Evolutionary conservation across 2,329 filamentous ascomycete genomes (phyloP).

Genomic region (Colletotrichum sp.): DNA sequence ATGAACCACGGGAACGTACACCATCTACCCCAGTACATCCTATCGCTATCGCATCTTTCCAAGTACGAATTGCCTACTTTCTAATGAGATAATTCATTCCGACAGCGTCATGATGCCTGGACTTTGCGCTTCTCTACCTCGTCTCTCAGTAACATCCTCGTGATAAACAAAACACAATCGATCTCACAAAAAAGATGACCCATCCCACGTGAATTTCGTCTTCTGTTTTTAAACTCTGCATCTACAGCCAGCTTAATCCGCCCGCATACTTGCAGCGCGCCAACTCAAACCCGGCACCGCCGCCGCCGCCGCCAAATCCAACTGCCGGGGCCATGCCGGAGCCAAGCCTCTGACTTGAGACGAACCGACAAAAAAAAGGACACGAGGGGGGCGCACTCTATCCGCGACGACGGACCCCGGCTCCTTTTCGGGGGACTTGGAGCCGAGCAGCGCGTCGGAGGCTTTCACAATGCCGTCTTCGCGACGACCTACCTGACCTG

Average conservation of each 20-base stretch:
- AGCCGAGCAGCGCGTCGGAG: not conserved
- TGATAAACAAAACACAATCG: no score
- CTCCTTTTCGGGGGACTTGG: not conserved
- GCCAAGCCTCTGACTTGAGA: not conserved
- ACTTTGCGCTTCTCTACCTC: no score
- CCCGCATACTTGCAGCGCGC: not conserved
- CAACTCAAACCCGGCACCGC: not conserved
- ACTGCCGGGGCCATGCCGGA: not conserved
- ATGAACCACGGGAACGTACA: not conserved
- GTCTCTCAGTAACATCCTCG: no score
- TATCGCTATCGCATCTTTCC: no score
- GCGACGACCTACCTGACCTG: no score
- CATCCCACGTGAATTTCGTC: no score
- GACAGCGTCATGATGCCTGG: not conserved
- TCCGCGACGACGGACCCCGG: not conserved
- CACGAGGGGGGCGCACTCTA: not conserved
- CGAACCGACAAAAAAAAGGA: not conserved
- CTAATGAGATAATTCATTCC: not conserved
- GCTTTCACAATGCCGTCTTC: not conserved
- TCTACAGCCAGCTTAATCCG: not conserved
- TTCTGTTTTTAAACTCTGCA: not conserved
- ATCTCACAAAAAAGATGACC: no score
- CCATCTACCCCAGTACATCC: accelerated
- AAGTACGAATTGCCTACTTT: not conserved
- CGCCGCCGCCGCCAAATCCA: not conserved